Evolutionary conservation across 495 filamentous ascomycete genomes (phyloP).

Genomic region (Beverwykella pulmonaria): DNA sequence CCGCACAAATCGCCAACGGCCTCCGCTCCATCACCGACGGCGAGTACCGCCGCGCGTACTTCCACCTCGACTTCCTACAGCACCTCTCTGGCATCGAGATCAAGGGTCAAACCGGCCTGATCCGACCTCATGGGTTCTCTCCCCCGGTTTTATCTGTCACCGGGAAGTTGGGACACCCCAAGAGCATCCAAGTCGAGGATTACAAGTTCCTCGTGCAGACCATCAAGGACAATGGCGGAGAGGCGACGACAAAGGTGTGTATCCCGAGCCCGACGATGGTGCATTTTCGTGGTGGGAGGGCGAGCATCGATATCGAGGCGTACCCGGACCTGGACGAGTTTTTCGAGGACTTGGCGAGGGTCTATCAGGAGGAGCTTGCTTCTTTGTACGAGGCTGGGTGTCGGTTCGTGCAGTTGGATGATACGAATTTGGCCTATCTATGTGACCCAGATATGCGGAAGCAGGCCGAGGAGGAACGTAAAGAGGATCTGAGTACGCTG

Average conservation of each 20-base stretch:
- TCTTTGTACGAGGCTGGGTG: slow-evolving; percentile 44
- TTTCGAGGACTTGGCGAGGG: slow-evolving; percentile 45
- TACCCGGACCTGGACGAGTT: slow-evolving; percentile 43
- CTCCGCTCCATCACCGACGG: slow-evolving; percentile 40
- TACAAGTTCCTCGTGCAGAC: slow-evolving; percentile 39
- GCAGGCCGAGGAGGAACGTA: slow-evolving; percentile 38
- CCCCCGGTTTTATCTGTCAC: slow-evolving; percentile 37
- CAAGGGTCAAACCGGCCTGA: slow-evolving; percentile 30
- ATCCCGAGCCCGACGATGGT: slow-evolving; percentile 42
- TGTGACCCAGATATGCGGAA: slow-evolving; percentile 46
- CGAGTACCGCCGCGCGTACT: slow-evolving; percentile 41
- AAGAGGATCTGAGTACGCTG: slow-evolving; percentile 43
- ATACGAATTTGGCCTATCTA: slow-evolving; percentile 48
- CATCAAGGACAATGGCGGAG: slow-evolving; percentile 28
- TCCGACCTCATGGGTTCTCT: slow-evolving; percentile 35
- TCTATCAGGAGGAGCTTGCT: slow-evolving; percentile 45
- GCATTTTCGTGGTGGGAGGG: slow-evolving; percentile 41
- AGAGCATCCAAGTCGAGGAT: slow-evolving; percentile 39
- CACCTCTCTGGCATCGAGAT: slow-evolving; percentile 37
- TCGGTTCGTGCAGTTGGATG: slow-evolving; percentile 48
- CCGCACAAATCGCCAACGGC: slow-evolving; percentile 35
- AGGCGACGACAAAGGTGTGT: slow-evolving; percentile 39
- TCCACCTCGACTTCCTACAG: slow-evolving; percentile 41
- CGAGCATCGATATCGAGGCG: slow-evolving; percentile 37
- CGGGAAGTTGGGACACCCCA: slow-evolving; percentile 39